Base-by-base conservation (phyloP, 257 asterid genomes). In the Jacaranda mimosifolia region DNA sequence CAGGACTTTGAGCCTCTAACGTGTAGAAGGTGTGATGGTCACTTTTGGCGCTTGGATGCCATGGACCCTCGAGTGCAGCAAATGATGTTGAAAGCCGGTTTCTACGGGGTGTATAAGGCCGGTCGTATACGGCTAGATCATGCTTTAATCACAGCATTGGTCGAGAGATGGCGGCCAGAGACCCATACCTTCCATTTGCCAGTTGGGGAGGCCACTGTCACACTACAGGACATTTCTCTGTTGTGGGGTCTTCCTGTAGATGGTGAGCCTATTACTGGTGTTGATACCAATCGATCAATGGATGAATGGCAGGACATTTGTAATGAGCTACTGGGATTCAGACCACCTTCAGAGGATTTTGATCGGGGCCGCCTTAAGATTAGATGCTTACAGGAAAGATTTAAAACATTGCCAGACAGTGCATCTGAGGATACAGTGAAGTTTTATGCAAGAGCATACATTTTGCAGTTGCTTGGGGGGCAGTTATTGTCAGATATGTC, bases 111-210 rank as follows among this genome's bases (percentile, higher is more conserved):
- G 52, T 90, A 87, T 68, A 90, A 83, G 80, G 93, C 94, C 13
- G 96, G 97, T 45, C 96, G 92, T 58, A 90, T 92, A 77, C 83
- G 94, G 56, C 85, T 92, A 3, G 97, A 90, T 75, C 97, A 92
- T 80, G 97, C 97, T 63, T 79, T 92, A 66, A 87, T 92, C 62
- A 92, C 94, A 9, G 91, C 94, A 4, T 83, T 92, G 81, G 96
- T 92, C 12, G 94, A 91, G 82, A 87, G 97, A 64, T 91, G 95
- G 97, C 90, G 93, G 12, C 97, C 93, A 45, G 93, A 91, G 83
- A 92, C 97, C 3, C 97, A 92, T 73, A 90, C 96, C 10, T 92
- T 92, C 81, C 97, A 90, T 83, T 82, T 92, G 58, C 91, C 94
- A 39, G 91, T 86, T 63, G 97, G 93, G 26, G 96, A 92, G 86